Conservation (phyloP, 495 filamentous ascomycete species). For the Penicillium malachiteum region DNA sequence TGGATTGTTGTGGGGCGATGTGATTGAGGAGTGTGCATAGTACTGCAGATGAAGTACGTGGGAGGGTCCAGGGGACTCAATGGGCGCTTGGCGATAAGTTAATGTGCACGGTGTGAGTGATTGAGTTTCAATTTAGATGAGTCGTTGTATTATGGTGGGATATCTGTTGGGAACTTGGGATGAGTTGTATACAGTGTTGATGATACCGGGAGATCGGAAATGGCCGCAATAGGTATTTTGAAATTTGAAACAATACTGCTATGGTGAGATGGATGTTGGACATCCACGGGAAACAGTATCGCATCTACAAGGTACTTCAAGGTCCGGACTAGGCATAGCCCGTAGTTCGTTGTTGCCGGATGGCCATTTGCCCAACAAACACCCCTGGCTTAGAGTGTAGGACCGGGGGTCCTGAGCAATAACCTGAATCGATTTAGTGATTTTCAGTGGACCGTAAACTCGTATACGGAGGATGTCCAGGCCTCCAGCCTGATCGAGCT, state of each 20-base stretch:
- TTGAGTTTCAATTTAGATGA: too few relatives aligned
- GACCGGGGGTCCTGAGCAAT: neutral
- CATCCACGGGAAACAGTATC: slow-evolving; percentile 5
- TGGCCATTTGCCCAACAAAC: neutral
- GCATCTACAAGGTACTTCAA: slow-evolving; percentile 10
- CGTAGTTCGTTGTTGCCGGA: neutral
- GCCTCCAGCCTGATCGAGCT: too few relatives aligned
- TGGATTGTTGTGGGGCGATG: neutral
- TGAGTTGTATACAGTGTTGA: too few relatives aligned
- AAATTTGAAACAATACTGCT: neutral
- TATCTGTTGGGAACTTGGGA: too few relatives aligned
- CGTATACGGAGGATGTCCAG: neutral
- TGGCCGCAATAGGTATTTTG: neutral
- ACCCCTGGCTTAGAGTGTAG: neutral
- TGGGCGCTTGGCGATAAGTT: too few relatives aligned
- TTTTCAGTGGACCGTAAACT: neutral
- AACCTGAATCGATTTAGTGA: neutral
- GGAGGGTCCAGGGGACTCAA: too few relatives aligned
- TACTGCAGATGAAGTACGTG: neutral
- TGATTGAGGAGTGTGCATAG: neutral
- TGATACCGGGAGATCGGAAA: slow-evolving; percentile 5
- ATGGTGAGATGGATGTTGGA: neutral
- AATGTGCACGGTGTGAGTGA: too few relatives aligned
- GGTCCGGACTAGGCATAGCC: slow-evolving; percentile 8
- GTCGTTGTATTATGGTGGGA: too few relatives aligned